Evolutionary conservation across 345 rosid species (phyloP).

Genomic region (Bruguiera sexangula): DNA sequence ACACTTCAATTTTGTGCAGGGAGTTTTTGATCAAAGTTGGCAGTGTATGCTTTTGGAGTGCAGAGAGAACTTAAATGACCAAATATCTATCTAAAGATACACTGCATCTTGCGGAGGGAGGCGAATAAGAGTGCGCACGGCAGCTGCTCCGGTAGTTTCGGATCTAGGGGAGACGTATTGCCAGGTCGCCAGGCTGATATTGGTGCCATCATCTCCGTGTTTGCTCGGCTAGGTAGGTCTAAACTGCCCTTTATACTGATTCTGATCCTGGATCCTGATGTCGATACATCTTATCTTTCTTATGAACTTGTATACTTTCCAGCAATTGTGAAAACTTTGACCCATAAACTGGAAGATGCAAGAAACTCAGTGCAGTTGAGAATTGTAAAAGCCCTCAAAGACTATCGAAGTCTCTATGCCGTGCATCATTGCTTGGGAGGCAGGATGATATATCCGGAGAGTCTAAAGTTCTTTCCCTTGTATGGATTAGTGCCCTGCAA

Average conservation of each 20-base stretch:
- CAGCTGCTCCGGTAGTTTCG: conserved; percentile 84
- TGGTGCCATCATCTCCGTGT: conserved; percentile 79
- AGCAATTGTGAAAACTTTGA: conserved; percentile 91
- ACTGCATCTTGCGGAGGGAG: conserved; percentile 99
- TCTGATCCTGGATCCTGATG: conserved; percentile 17
- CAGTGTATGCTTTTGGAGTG: neutral
- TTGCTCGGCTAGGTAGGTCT: conserved; percentile 75
- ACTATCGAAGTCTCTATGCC: conserved; percentile 80
- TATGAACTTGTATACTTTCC: conserved; percentile 30
- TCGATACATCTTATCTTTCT: conserved; percentile 14
- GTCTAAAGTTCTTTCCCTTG: conserved; percentile 75
- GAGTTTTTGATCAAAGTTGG: neutral
- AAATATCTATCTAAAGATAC: conserved; percentile 53
- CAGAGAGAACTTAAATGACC: neutral
- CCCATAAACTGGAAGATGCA: conserved; percentile 90
- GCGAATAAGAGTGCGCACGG: conserved; percentile 93
- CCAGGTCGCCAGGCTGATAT: conserved; percentile 58
- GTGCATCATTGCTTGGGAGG: conserved; percentile 95
- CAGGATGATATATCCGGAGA: conserved; percentile 91
- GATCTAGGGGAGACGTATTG: conserved; percentile 95
- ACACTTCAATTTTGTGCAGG: no score
- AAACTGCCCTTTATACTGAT: conserved; percentile 7
- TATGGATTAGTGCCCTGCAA: conserved; percentile 82
- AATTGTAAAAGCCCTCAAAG: conserved; percentile 84
- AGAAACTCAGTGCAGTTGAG: conserved; percentile 65